Conservation (phyloP, 208 protist genomes). For the Wallacemonas sp. region DNA sequence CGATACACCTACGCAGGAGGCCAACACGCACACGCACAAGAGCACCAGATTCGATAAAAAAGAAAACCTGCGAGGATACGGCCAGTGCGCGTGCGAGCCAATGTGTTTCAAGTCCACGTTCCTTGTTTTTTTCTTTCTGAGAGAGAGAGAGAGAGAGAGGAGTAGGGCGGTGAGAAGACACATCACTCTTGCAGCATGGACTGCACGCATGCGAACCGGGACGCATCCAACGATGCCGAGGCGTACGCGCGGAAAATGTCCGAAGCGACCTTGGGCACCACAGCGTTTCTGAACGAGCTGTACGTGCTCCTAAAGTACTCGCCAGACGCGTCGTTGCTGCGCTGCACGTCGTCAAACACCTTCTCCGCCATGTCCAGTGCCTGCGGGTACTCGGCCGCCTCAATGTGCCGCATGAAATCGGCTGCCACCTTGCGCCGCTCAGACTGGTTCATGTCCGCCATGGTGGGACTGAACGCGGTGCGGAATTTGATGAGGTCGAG, state of each 20-base stretch:
- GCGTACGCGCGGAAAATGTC: constrained; percentile 76
- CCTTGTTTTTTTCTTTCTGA: neutral
- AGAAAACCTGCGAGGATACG: too few species aligned
- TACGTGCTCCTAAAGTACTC: constrained; percentile 56
- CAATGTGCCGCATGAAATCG: constrained; percentile 59
- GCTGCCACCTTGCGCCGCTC: constrained; percentile 41
- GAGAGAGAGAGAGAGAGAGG: neutral
- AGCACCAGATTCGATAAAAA: too few species aligned
- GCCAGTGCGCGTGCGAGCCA: too few species aligned
- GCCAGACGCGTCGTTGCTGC: constrained; percentile 36
- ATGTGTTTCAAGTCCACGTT: too few species aligned
- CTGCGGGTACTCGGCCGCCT: constrained; percentile 57
- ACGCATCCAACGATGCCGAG: constrained; percentile 61
- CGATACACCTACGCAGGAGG: too few species aligned
- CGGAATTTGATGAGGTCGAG: constrained; percentile 87
- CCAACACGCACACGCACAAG: too few species aligned
- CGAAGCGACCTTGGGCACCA: constrained; percentile 65
- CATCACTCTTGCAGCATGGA: constrained; percentile 70
- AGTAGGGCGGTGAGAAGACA: neutral
- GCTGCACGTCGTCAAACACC: constrained; percentile 37
- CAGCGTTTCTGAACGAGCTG: constrained; percentile 47
- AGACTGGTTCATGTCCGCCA: constrained; percentile 50
- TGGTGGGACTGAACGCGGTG: constrained; percentile 70
- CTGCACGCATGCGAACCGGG: constrained; percentile 79
- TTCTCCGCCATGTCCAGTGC: constrained; percentile 73